Evolutionary conservation across 2,329 filamentous ascomycete species (phyloP).

Genomic region (Metarhizium guizhouense): DNA sequence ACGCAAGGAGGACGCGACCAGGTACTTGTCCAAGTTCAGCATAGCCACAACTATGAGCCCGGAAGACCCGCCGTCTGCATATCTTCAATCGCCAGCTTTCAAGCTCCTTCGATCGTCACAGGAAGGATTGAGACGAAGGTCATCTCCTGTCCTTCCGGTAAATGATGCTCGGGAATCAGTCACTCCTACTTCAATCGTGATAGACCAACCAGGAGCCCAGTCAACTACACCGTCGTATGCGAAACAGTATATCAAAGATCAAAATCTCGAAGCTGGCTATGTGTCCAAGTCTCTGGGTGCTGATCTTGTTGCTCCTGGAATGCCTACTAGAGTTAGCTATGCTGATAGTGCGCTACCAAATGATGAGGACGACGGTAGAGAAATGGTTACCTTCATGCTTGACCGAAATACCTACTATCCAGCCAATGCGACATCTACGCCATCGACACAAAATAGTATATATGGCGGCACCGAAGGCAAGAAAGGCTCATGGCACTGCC

Average conservation of each 20-base stretch:
- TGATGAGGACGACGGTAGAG: conserved; percentile 20
- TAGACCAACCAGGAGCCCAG: background rate
- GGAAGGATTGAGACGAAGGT: conserved; percentile 32
- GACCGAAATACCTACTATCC: conserved; percentile 20
- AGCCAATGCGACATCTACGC: conserved; percentile 1
- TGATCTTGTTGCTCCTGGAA: background rate
- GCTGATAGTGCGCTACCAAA: conserved; percentile 1
- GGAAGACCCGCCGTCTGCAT: conserved; percentile 6
- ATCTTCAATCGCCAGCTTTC: conserved; percentile 3
- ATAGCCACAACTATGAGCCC: conserved; percentile 15
- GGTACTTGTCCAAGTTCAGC: conserved; percentile 22
- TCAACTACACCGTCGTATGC: background rate
- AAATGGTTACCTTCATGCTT: conserved; percentile 36
- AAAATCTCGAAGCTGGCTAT: background rate
- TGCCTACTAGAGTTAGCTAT: background rate
- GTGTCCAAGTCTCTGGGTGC: background rate
- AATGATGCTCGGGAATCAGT: background rate
- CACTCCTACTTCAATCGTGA: background rate
- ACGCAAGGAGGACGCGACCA: background rate
- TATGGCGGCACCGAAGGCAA: conserved; percentile 9
- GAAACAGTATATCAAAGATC: background rate
- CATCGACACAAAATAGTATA: conserved; percentile 4
- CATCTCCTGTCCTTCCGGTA: conserved; percentile 40
- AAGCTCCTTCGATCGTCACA: conserved; percentile 7
- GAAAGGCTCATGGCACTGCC: conserved; percentile 38